phyloP scores from a whole-genome alignment of 2,329 filamentous ascomycete genomes.

The Monosporascus ibericus region DNA sequence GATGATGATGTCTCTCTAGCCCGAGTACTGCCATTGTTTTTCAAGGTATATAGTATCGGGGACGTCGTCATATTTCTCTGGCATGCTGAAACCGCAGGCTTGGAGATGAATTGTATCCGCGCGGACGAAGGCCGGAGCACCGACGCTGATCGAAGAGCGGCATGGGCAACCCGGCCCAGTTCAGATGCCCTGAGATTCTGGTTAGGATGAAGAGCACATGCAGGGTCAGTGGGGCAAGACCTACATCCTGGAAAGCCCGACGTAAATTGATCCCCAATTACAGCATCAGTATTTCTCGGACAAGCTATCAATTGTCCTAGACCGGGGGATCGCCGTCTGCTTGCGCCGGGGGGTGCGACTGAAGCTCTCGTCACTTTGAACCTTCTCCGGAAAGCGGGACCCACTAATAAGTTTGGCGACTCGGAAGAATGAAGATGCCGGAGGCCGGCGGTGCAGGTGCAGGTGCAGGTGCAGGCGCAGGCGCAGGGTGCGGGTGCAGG shows the following conservation, averaged over 20 bases:
- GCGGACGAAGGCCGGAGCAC: slow-evolving; percentile 15
- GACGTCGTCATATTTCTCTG: slow-evolving; percentile 12
- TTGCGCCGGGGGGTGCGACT: too few species aligned
- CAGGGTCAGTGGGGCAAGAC: background rate
- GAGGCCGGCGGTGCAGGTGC: too few species aligned
- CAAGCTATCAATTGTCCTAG: too few species aligned
- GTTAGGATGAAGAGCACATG: background rate
- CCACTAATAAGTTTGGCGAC: too few species aligned
- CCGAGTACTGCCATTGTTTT: background rate
- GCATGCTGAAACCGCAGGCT: slow-evolving; percentile 1
- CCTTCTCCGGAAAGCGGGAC: too few species aligned
- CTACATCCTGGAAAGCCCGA: slow-evolving; percentile 14
- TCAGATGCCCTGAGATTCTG: slow-evolving; percentile 17
- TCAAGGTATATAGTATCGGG: slow-evolving; percentile 2
- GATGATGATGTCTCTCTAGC: background rate
- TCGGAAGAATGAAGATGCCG: too few species aligned
- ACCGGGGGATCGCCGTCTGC: too few species aligned
- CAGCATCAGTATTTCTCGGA: too few species aligned
- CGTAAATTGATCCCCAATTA: background rate
- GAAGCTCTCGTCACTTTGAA: too few species aligned
- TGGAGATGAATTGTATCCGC: slow-evolving; percentile 10
- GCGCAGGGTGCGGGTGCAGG: too few species aligned
- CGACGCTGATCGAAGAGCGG: slow-evolving; percentile 16
- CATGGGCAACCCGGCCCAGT: slow-evolving; percentile 18
- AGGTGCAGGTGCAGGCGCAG: too few species aligned